Evolutionary conservation across 495 filamentous ascomycete species (phyloP).

Genomic region (Parathielavia hyrcaniae): DNA sequence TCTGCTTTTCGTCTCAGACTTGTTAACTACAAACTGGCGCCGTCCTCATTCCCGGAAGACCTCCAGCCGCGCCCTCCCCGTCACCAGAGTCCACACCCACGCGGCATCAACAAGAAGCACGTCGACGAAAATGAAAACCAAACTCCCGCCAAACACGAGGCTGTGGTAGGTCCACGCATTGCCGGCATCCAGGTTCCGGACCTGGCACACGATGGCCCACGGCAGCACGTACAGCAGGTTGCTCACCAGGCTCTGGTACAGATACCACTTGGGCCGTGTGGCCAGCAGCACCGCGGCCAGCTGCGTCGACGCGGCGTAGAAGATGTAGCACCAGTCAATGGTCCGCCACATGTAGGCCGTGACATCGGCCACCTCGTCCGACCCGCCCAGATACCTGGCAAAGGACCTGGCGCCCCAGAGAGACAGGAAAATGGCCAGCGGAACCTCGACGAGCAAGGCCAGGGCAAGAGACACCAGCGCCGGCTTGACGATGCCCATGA

Average conservation of each 20-base stretch:
- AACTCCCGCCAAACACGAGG: constrained; percentile 62
- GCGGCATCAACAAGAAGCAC: constrained; percentile 43
- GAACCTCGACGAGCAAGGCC: constrained; percentile 54
- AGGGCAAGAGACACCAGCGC: constrained; percentile 50
- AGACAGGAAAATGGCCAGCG: constrained; percentile 57
- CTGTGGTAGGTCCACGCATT: constrained; percentile 64
- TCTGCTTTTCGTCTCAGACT: too few relatives aligned
- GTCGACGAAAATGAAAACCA: constrained; percentile 61
- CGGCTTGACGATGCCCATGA: constrained; percentile 44
- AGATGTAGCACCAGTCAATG: constrained; percentile 71
- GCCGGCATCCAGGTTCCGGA: constrained; percentile 38
- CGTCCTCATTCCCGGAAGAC: constrained; percentile 8
- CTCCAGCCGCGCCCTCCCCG: constrained; percentile 36
- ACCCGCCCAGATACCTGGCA: constrained; percentile 54
- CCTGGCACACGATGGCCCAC: constrained; percentile 60
- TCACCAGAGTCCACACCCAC: constrained; percentile 54
- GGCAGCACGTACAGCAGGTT: constrained; percentile 65
- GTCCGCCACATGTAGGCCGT: constrained; percentile 65
- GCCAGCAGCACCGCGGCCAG: constrained; percentile 59
- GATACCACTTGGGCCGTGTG: constrained; percentile 60
- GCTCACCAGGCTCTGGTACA: constrained; percentile 57
- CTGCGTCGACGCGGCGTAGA: constrained; percentile 62
- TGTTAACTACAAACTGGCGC: too few relatives aligned
- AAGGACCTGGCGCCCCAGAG: constrained; percentile 53
- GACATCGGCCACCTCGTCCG: constrained; percentile 51